Conservation (phyloP, 495 filamentous ascomycete species). For the Chlorociboria aeruginascens region DNA sequence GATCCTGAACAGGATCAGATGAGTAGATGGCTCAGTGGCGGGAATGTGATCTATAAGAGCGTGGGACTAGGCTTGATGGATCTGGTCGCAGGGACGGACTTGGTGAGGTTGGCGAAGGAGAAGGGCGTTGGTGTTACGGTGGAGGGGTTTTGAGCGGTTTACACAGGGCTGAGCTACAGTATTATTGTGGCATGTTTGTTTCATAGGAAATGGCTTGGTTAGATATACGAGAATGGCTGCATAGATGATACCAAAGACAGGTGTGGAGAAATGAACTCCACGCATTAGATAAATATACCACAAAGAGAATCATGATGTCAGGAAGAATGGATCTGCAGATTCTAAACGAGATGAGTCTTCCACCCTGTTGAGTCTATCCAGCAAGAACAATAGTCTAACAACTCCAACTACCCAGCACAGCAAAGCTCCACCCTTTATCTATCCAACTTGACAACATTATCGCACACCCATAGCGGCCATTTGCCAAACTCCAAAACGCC, state of each 20-base stretch:
- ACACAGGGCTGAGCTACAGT: too few species aligned
- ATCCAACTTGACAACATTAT: neutral
- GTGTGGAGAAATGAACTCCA: too few species aligned
- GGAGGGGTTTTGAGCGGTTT: constrained; percentile 44
- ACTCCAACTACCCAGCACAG: neutral
- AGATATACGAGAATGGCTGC: too few species aligned
- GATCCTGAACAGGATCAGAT: constrained; percentile 33
- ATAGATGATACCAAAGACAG: too few species aligned
- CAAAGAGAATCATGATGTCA: too few species aligned
- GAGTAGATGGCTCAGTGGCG: constrained; percentile 58
- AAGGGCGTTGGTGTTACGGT: constrained; percentile 63
- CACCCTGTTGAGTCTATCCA: neutral
- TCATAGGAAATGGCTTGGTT: too few species aligned
- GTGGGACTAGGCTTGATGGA: constrained; percentile 78
- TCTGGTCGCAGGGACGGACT: constrained; percentile 58
- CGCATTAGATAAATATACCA: too few species aligned
- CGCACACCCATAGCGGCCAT: constrained; percentile 8
- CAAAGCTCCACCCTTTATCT: neutral
- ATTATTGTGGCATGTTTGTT: neutral
- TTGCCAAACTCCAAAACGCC: constrained; percentile 37
- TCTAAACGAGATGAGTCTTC: neutral
- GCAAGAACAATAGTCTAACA: neutral
- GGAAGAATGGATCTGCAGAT: too few species aligned
- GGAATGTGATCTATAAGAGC: constrained; percentile 82
- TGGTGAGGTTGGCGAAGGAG: constrained; percentile 62